Conservation (phyloP, 176 grass and related monocot species). For the Zoysia pacifica region DNA sequence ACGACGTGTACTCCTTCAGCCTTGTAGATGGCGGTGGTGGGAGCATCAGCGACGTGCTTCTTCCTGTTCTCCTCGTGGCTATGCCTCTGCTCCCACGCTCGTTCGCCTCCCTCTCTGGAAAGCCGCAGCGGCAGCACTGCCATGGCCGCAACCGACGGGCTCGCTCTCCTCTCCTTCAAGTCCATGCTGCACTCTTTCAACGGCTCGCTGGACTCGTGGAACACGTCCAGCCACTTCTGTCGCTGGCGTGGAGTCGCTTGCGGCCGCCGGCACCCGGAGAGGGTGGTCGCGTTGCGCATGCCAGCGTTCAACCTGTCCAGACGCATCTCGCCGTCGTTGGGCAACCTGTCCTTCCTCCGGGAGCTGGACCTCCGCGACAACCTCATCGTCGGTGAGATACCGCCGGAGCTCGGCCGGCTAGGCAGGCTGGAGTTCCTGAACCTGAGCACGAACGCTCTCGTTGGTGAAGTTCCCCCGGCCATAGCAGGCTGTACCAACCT, state of each 20-base stretch:
- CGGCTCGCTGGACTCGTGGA: conserved; percentile 15
- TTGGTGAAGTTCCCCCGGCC: conserved; percentile 13
- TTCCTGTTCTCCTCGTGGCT: not conserved
- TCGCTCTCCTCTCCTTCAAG: conserved; percentile 46
- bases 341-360: conserved; percentile 44
- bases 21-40: not conserved
- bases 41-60: not conserved
- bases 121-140: not conserved
- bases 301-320: conserved; percentile 14
- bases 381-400: conserved; percentile 38
- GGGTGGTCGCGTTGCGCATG: conserved; percentile 23
- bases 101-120: not conserved
- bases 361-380: conserved; percentile 26
- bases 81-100: not conserved
- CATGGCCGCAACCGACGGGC: not conserved
- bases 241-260: conserved; percentile 39
- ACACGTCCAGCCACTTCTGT: conserved; percentile 24
- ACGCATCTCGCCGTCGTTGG: conserved; percentile 32
- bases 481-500: conserved; percentile 21
- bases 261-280: not conserved
- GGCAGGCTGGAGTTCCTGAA: not conserved
- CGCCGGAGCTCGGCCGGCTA: conserved; percentile 24
- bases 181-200: not conserved
- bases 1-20: not conserved
- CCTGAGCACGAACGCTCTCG: conserved; percentile 26